Percentiles rank a stretch among this genome's conserved stretches.
Evolutionary conservation across 768 basidiomycete genomes (phyloP).

Genomic region (Amanita jacksonii): DNA sequence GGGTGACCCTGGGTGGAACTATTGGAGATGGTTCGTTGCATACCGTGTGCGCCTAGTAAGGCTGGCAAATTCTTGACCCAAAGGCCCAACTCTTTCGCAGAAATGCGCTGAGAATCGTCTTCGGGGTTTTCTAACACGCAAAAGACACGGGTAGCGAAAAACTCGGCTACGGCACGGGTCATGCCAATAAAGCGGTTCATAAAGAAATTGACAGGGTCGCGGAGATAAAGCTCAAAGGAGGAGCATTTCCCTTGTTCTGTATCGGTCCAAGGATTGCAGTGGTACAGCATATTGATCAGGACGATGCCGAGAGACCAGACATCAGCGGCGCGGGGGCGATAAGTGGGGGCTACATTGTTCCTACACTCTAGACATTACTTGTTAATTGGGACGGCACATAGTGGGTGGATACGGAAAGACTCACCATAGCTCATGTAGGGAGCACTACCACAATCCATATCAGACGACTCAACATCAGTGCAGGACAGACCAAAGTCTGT

Average conservation of each 20-base stretch:
- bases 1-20: slow-evolving; percentile 58
- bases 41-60: slow-evolving; percentile 45
- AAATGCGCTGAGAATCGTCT: slow-evolving; percentile 58
- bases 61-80: slow-evolving; percentile 83
- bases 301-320: slow-evolving; percentile 99
- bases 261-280: slow-evolving; percentile 97
- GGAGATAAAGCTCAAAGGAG: slow-evolving; percentile 75
- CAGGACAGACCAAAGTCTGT: slow-evolving; percentile 96
- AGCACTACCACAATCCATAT: slow-evolving; percentile 98
- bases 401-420: slow-evolving; percentile 18
- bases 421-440: slow-evolving; percentile 97
- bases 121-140: slow-evolving; percentile 60
- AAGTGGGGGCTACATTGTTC: slow-evolving; percentile 93
- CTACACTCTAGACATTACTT: slow-evolving; percentile 85
- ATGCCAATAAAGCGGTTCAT: slow-evolving; percentile 85
- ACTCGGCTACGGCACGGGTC: slow-evolving; percentile 79
- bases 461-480: slow-evolving; percentile 76
- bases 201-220: slow-evolving; percentile 78
- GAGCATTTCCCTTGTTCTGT: slow-evolving; percentile 72
- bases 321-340: slow-evolving; percentile 90
- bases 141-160: slow-evolving; percentile 79
- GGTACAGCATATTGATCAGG: slow-evolving; percentile 98
- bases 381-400: slow-evolving; percentile 11
- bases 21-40: slow-evolving; percentile 53
- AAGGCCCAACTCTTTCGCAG: slow-evolving; percentile 73